Conservation (phyloP, 2,329 filamentous ascomycete species). For the Fusarium annulatum region DNA sequence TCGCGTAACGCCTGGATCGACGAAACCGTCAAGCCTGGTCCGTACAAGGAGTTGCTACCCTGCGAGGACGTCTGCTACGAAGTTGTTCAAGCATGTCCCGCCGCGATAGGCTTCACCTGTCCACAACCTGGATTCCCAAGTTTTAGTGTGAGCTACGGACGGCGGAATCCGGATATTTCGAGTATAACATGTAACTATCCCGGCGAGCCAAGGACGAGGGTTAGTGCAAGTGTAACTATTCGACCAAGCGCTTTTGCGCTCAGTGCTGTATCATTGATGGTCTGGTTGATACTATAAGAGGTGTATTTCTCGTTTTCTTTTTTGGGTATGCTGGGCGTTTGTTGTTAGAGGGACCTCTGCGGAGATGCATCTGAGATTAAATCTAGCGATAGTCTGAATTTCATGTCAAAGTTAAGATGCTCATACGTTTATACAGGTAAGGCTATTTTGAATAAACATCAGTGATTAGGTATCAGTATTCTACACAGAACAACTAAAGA, state of each 20-base stretch:
- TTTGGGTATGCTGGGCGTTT: constrained; percentile 20
- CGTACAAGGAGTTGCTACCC: constrained; percentile 92
- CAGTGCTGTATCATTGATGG: constrained; percentile 24
- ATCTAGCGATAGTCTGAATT: not conserved
- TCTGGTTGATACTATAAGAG: constrained; percentile 34
- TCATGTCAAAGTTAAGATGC: not conserved
- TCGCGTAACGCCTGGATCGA: constrained; percentile 83
- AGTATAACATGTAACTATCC: constrained; percentile 54
- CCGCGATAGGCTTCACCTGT: constrained; percentile 79
- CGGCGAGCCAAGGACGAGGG: constrained; percentile 50
- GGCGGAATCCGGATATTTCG: constrained; percentile 37
- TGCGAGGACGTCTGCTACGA: constrained; percentile 90
- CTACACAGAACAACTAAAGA: not conserved
- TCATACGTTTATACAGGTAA: not conserved
- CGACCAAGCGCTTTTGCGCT: constrained; percentile 34
- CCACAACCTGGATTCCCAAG: constrained; percentile 59
- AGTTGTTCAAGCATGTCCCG: constrained; percentile 86
- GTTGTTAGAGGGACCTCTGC: constrained; percentile 12
- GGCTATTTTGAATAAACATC: not conserved
- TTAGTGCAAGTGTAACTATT: constrained; percentile 25
- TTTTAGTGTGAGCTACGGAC: constrained; percentile 53
- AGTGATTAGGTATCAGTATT: not conserved
- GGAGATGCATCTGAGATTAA: constrained; percentile 2
- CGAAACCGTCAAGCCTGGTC: constrained; percentile 76
- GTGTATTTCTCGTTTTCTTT: not conserved